These are phyloP conservation scores for Backusella australiensis DNA, from an alignment of 192 early-diverging fungal species.

Conservation along the genomic window DNA sequence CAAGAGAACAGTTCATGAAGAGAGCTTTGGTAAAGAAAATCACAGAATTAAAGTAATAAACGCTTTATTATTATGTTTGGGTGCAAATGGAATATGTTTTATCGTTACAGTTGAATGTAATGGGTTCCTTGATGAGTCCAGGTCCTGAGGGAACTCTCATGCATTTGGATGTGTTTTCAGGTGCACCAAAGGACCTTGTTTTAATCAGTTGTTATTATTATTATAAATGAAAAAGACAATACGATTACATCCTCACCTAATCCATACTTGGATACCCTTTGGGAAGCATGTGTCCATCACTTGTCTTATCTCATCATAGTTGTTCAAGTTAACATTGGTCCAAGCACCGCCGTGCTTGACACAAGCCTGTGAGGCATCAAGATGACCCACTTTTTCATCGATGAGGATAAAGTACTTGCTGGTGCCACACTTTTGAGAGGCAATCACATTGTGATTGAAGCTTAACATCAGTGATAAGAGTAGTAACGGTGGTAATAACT, in stretches of 20 bases:
- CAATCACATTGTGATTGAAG: too few species aligned
- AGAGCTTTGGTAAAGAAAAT: constrained; percentile 75
- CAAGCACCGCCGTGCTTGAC: neutral
- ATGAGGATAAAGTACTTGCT: neutral
- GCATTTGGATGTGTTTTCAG: neutral
- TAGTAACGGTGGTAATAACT: too few species aligned
- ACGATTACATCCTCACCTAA: neutral
- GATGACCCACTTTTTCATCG: neutral
- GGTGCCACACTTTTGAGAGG: neutral
- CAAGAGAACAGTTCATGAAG: constrained; percentile 88
- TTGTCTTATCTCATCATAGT: neutral
- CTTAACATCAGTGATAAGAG: too few species aligned
- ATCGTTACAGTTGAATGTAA: neutral
- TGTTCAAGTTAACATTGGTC: neutral
- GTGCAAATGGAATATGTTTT: neutral
- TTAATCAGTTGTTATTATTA: neutral
- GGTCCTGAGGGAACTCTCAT: neutral
- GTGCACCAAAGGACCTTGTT: neutral
- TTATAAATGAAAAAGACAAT: neutral
- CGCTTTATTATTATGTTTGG: neutral
- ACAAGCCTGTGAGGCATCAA: neutral
- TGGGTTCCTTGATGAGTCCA: neutral
- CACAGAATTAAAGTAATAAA: constrained; percentile 32
- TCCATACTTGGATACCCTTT: neutral
- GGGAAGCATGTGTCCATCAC: neutral